Base-by-base conservation (phyloP, 2,329 filamentous ascomycete genomes). In the Aphanoascus verrucosus region DNA sequence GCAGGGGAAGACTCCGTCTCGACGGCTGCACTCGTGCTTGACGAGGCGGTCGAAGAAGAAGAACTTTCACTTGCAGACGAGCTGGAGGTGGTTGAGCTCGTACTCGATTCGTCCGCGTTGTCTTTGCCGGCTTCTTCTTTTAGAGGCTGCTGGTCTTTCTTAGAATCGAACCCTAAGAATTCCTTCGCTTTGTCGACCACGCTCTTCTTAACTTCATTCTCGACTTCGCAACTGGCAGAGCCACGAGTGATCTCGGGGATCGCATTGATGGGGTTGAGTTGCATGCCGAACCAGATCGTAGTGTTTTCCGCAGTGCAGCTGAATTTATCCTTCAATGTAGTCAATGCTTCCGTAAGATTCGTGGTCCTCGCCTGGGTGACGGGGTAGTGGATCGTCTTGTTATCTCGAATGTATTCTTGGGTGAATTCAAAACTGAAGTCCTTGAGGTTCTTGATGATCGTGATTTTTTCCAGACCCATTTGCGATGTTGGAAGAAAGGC, bases 141-240 rank as follows among this genome's bases (percentile, higher is more conserved):
- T 34, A 95, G 65, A 6, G 79, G 73, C 58, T 79, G 77, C 70
- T 95, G 86, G 53, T 91, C 86, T 58, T 86, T 85, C 72, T 94
- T 94, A 72, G 88, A 88, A 64, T 86, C 86, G 65, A 97, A 90
- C 5, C 93, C 93, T 65, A 98, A 94, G 58, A 96, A 80, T 59
- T 90, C 94, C 77, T 98, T 98, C 60, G 97, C 88, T 42, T 88
- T 90, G 64, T 95, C 91, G 46, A 96, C 86, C 47, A 97, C 80
- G 49, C 86, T 87, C 67, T 89, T 88, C 69, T 81, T 81, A 45
- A 83, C 82, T 7, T 72, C 68, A 3, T 77, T 78, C 50, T 94
- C 86, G 23, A 85, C 80, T 66, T 94, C 87, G 64, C 93, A 98
- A 67, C 90, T 90, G 5, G 93, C 83, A 54, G 78, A 78, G n/a